Conservation (phyloP, 2,329 filamentous ascomycete genomes). For the Tolypocladium inflatum region DNA sequence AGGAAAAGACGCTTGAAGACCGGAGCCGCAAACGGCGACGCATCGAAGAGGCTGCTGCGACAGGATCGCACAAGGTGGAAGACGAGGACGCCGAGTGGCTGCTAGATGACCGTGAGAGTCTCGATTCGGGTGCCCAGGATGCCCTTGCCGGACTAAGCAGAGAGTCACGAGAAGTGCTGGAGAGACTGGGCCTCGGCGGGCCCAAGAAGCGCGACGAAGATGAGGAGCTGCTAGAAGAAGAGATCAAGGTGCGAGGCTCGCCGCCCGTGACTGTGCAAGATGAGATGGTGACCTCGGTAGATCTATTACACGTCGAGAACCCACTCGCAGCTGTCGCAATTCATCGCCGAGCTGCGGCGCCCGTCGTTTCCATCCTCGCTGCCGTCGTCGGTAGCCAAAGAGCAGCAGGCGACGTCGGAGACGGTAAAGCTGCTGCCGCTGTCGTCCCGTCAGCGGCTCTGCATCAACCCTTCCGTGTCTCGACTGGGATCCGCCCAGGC, state of each 20-base stretch:
- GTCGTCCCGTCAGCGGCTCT: slow-evolving; percentile 78
- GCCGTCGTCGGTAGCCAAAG: slow-evolving; percentile 28
- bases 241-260: slow-evolving; percentile 49
- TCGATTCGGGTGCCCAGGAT: slow-evolving; percentile 20
- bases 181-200: slow-evolving; percentile 46
- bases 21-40: slow-evolving; percentile 37
- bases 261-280: slow-evolving; percentile 1
- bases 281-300: slow-evolving; percentile 28
- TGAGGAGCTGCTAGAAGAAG: slow-evolving; percentile 44
- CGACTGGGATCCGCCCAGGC: slow-evolving; percentile 62
- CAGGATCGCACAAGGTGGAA: slow-evolving; percentile 13
- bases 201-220: slow-evolving; percentile 25
- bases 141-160: slow-evolving; percentile 54
- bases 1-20: slow-evolving; percentile 47
- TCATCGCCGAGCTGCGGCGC: slow-evolving; percentile 71
- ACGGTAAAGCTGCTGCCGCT: slow-evolving; percentile 71
- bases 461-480: slow-evolving; percentile 78
- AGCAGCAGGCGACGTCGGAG: slow-evolving; percentile 15
- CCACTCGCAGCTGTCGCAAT: slow-evolving; percentile 85
- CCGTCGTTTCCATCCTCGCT: slow-evolving; percentile 70
- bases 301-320: slow-evolving; percentile 91
- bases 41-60: slow-evolving; percentile 23
- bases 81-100: slow-evolving; percentile 62
- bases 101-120: slow-evolving; percentile 59
- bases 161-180: slow-evolving; percentile 66